A percentile compares a stretch with the other conserved stretches of the same genome.
phyloP scores from a whole-genome alignment of 306 rosid species.

The Albizia julibrissin region DNA sequence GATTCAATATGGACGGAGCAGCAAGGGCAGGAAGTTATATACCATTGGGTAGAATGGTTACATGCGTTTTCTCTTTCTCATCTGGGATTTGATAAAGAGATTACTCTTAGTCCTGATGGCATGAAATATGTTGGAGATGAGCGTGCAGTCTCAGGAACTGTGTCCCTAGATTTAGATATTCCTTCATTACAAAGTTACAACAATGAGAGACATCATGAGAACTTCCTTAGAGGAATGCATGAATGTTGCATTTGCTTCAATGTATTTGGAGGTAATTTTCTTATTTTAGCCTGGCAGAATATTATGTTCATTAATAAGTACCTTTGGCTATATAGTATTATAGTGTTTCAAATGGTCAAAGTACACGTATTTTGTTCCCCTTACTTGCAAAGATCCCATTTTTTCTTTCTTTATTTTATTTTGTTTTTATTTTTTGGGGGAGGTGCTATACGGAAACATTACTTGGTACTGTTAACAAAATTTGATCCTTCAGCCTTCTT shows the following conservation, averaged over 20 bases:
- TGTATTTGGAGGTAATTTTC: slow-evolving; percentile 41
- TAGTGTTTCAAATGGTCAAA: not conserved
- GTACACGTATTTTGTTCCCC: not conserved
- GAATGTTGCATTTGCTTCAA: slow-evolving; percentile 77
- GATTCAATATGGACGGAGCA: slow-evolving; percentile 79
- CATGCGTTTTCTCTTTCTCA: slow-evolving; percentile 63
- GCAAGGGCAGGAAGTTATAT: slow-evolving; percentile 74
- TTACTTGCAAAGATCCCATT: not conserved
- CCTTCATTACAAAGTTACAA: slow-evolving; percentile 66
- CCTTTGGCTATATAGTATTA: not conserved
- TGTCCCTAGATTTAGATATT: slow-evolving; percentile 67
- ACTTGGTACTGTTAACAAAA: no score
- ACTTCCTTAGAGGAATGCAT: slow-evolving; percentile 62
- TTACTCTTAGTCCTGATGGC: slow-evolving; percentile 69
- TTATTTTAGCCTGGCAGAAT: slow-evolving; percentile 3
- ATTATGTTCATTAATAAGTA: not conserved
- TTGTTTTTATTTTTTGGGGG: no score
- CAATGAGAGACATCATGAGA: slow-evolving; percentile 58
- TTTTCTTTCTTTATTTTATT: not conserved
- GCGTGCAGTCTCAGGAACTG: slow-evolving; percentile 60
- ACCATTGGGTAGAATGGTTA: slow-evolving; percentile 94
- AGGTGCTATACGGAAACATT: no score
- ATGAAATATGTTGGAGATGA: slow-evolving; percentile 49
- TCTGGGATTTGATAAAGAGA: slow-evolving; percentile 65
- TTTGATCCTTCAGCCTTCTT: not conserved